Base-by-base conservation (phyloP, 805 yeast species). In the Kregervanrija delftensis region DNA sequence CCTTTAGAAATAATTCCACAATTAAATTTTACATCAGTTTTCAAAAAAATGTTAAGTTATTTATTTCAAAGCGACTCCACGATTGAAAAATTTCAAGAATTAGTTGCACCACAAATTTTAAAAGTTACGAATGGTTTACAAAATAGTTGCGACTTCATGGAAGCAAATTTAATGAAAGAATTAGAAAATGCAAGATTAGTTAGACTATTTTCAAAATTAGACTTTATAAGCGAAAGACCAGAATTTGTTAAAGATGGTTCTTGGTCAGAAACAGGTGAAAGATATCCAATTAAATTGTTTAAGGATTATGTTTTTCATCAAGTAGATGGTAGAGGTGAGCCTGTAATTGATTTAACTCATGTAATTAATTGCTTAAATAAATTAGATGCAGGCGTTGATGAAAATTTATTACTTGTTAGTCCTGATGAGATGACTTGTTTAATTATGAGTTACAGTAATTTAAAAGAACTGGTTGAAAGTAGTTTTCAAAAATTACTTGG, bases 371-470 rank as follows among this genome's bases (percentile, higher is more conserved):
- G 84, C 55, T 68, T 93, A 56, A 91, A 91, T 65, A 93, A 91
- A 64, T 69, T 93, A 51, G 99, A 93, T 59, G 95, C 91, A 5
- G 98, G 97, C 1, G 74, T 83, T 32, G 89, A 86, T 42, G 99
- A 93, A 64, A 80, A 77, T 52, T 65, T 93, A 12, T 67, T 90
- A 60, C 72, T 93, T 42, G 87, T 88, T 1, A 82, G 93, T 32
- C 76, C 83, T 10, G 96, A 90, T 61, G 96, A 88, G 59, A 82
- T 81, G 68, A 83, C 79, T 38, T 89, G 97, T 61, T 68, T 93
- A 49, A 81, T 93, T 35, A 83, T 87, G 44, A 79, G 90, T 54
- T 93, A 84, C 63, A 85, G 84, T 65, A 96, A 89, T 63, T 68
- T 93, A 50, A 78, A 81, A 60, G 83, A 77, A 52, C 65, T 85